These are phyloP conservation scores for Debaryomyces psychrophilus DNA, from an alignment of 1,139 yeast genomes.

Conservation along the genomic window DNA sequence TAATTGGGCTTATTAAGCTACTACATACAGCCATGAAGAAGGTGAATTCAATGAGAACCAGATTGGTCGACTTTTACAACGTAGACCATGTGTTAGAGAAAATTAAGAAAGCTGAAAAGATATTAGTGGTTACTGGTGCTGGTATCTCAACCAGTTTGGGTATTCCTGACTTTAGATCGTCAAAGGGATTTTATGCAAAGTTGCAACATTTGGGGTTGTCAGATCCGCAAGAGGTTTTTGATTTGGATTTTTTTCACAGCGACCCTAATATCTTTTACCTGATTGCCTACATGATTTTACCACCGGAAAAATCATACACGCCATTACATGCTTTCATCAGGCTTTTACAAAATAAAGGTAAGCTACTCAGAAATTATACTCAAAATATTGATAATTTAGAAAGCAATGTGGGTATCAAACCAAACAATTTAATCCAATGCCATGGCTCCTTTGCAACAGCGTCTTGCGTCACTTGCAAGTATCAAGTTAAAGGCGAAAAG, in stretches of 20 bases:
- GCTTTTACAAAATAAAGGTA: conserved; percentile 73
- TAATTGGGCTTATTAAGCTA: conserved; percentile 52
- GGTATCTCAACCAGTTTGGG: conserved; percentile 91
- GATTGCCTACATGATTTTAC: conserved; percentile 82
- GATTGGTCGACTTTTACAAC: conserved; percentile 55
- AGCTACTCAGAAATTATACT: conserved; percentile 81
- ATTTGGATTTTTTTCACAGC: conserved; percentile 65
- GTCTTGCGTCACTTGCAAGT: conserved; percentile 77
- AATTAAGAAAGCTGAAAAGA: conserved; percentile 57
- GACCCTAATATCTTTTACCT: conserved; percentile 84
- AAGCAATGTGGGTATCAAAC: conserved; percentile 71
- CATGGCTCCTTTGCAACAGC: conserved; percentile 95
- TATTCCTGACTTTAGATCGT: conserved; percentile 90
- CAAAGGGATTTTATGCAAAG: conserved; percentile 78
- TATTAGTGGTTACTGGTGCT: conserved; percentile 87
- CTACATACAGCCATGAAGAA: conserved; percentile 64
- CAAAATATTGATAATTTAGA: conserved; percentile 93
- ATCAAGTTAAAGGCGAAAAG: conserved; percentile 65
- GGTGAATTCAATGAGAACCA: conserved; percentile 56
- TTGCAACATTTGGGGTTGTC: conserved; percentile 68
- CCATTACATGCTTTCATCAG: conserved; percentile 85
- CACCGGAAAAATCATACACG: conserved; percentile 71
- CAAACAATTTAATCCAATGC: conserved; percentile 79
- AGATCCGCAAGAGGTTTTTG: conserved; percentile 94
- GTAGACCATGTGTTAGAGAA: conserved; percentile 62